These are phyloP conservation scores for Boletus rubescentipes DNA, from an alignment of 768 basidiomycete genomes.

Conservation along the genomic window DNA sequence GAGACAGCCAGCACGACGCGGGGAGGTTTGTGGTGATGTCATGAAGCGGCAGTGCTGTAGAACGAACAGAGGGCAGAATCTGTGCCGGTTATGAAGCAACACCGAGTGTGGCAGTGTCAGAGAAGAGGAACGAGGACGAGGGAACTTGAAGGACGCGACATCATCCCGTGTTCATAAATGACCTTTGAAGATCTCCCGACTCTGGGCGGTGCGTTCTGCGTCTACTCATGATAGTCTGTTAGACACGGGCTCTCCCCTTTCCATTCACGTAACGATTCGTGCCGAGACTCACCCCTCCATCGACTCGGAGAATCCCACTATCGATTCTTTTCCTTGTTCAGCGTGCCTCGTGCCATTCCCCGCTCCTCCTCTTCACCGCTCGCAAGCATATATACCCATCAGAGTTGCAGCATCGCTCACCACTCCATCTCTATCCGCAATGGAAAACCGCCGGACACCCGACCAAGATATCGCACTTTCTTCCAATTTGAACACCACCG, in stretches of 20 bases:
- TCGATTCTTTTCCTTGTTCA: conserved; percentile 3
- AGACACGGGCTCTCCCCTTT: background rate
- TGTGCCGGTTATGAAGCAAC: conserved; percentile 6
- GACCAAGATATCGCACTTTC: conserved; percentile 13
- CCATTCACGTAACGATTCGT: conserved; percentile 15
- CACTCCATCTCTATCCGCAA: conserved; percentile 15
- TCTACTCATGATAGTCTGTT: background rate
- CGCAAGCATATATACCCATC: conserved; percentile 5
- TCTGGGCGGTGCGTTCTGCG: background rate
- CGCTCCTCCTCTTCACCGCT: background rate
- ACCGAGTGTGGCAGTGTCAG: conserved; percentile 4
- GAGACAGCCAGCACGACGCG: too few species aligned
- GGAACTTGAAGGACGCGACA: too few species aligned
- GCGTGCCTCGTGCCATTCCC: background rate
- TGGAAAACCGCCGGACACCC: conserved; percentile 23
- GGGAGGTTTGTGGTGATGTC: background rate
- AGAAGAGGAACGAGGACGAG: background rate
- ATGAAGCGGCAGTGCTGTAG: background rate
- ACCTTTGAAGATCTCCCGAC: background rate
- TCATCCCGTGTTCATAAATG: conserved; percentile 11
- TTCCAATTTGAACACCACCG: conserved; percentile 16
- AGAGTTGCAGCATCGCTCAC: background rate
- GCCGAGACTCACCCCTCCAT: conserved; percentile 1
- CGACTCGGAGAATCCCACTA: conserved; percentile 17
- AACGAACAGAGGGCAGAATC: background rate